Evolutionary conservation across 2,329 filamentous ascomycete genomes (phyloP).

Genomic region (Sarocladium brachiariae): DNA sequence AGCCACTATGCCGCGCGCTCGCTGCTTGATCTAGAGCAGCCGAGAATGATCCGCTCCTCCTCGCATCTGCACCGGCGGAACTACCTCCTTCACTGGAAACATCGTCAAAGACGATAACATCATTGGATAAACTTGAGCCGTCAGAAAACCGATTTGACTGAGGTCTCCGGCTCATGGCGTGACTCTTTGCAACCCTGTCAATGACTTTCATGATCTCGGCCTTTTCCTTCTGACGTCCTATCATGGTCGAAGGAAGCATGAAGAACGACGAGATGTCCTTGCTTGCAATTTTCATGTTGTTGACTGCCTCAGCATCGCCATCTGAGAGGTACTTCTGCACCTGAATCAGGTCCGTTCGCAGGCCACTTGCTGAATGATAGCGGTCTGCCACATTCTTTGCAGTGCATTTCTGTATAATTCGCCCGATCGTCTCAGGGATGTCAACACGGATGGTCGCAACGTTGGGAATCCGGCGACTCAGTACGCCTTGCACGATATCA

Average conservation of each 20-base stretch:
- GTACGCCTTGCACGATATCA: slow-evolving; percentile 85
- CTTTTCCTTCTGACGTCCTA: slow-evolving; percentile 70
- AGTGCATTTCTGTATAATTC: slow-evolving; percentile 87
- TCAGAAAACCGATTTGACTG: slow-evolving; percentile 43
- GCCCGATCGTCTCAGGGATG: slow-evolving; percentile 73
- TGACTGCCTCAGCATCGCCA: slow-evolving; percentile 65
- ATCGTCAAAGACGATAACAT: slow-evolving; percentile 41
- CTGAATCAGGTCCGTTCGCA: slow-evolving; percentile 71
- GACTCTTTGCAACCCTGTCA: slow-evolving; percentile 64
- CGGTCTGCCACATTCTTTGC: slow-evolving; percentile 81
- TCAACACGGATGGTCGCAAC: slow-evolving; percentile 74
- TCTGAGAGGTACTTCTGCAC: slow-evolving; percentile 69
- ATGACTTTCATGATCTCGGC: slow-evolving; percentile 66
- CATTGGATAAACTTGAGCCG: slow-evolving; percentile 45
- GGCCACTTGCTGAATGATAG: slow-evolving; percentile 81
- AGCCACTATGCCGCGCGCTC: slow-evolving; percentile 30
- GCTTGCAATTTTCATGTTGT: slow-evolving; percentile 68
- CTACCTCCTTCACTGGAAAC: slow-evolving; percentile 54
- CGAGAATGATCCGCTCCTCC: slow-evolving; percentile 42
- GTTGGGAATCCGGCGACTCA: slow-evolving; percentile 70
- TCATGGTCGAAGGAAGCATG: slow-evolving; percentile 72
- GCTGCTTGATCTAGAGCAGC: slow-evolving; percentile 36
- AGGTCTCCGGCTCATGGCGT: slow-evolving; percentile 40
- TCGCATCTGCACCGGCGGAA: slow-evolving; percentile 40
- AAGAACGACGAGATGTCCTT: slow-evolving; percentile 91